Conservation (phyloP, 2,329 filamentous ascomycete species). For the Onygenales sp. region DNA sequence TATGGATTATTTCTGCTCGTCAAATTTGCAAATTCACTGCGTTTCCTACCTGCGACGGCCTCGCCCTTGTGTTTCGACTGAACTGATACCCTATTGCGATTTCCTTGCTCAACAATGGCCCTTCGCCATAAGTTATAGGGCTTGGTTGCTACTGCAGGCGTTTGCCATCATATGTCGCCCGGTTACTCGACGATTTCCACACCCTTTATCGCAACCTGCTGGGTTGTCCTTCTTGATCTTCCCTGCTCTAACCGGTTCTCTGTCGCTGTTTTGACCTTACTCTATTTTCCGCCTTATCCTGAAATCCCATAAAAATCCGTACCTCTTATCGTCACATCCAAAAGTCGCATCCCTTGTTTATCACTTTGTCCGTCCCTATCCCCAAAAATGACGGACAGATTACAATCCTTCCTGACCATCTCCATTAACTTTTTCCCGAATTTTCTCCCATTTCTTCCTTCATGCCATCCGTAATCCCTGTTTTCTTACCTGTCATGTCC, state of each 20-base stretch:
- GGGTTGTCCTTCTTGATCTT: constrained; percentile 9
- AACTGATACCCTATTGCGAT: background rate
- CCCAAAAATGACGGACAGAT: background rate
- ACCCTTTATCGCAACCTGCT: constrained; percentile 6
- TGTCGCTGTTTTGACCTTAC: constrained; percentile 10
- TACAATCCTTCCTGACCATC: constrained; percentile 8
- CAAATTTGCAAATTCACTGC: background rate
- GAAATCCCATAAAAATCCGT: constrained; percentile 7
- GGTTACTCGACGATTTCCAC: background rate
- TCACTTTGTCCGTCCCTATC: background rate
- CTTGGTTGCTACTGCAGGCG: background rate
- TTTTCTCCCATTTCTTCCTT: constrained; percentile 10
- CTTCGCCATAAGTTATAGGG: background rate
- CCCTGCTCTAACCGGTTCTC: constrained; percentile 12
- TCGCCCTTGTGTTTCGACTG: background rate
- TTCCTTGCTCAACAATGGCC: background rate
- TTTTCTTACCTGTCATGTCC: background rate
- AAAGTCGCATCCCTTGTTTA: constrained; percentile 2
- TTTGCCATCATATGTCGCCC: background rate
- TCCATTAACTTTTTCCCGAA: constrained; percentile 10
- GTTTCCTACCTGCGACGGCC: background rate
- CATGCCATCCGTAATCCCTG: constrained; percentile 4
- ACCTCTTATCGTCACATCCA: constrained; percentile 2
- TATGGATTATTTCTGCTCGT: background rate
- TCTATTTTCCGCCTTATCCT: constrained; percentile 5